These are phyloP conservation scores for Acephala macrosclerotiorum DNA, from an alignment of 2,329 filamentous ascomycete species.

Conservation along the genomic window DNA sequence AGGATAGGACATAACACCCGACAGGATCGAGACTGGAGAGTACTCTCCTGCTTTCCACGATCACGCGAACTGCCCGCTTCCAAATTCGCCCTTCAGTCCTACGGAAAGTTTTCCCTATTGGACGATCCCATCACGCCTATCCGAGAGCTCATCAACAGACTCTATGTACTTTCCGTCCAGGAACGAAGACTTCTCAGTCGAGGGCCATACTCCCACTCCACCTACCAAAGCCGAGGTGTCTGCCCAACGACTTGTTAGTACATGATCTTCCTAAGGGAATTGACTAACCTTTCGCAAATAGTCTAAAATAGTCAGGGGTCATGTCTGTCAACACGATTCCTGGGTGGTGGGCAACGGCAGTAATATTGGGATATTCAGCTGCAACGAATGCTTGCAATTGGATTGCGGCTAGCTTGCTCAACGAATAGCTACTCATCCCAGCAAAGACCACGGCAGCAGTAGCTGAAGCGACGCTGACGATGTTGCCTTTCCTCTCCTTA, in stretches of 20 bases:
- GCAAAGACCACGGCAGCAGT: slow-evolving; percentile 9
- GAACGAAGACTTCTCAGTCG: slow-evolving; percentile 39
- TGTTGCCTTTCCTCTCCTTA: slow-evolving; percentile 20
- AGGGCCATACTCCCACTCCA: slow-evolving; percentile 40
- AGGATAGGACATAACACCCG: no score
- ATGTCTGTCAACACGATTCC: slow-evolving; percentile 31
- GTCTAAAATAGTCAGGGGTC: slow-evolving; percentile 33
- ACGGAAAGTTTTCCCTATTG: slow-evolving; percentile 17
- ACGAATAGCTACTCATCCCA: slow-evolving; percentile 20
- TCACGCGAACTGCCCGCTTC: slow-evolving; percentile 23
- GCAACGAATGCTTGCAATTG: slow-evolving; percentile 26
- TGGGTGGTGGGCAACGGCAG: slow-evolving; percentile 25
- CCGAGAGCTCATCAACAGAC: slow-evolving; percentile 42
- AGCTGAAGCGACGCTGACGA: slow-evolving; percentile 28
- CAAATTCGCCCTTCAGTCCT: slow-evolving; percentile 25
- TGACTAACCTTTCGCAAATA: slow-evolving; percentile 33
- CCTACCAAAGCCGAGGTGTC: slow-evolving; percentile 43
- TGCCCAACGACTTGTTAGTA: no score
- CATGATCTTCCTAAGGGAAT: no score
- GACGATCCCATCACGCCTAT: slow-evolving; percentile 32
- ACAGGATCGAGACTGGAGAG: no score
- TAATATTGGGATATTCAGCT: slow-evolving; percentile 29
- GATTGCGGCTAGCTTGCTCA: slow-evolving; percentile 26
- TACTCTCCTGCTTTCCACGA: background rate
- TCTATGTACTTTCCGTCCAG: slow-evolving; percentile 41